These are phyloP conservation scores for Periconia sp. DNA, from an alignment of 2,329 filamentous ascomycete species.

Conservation along the genomic window DNA sequence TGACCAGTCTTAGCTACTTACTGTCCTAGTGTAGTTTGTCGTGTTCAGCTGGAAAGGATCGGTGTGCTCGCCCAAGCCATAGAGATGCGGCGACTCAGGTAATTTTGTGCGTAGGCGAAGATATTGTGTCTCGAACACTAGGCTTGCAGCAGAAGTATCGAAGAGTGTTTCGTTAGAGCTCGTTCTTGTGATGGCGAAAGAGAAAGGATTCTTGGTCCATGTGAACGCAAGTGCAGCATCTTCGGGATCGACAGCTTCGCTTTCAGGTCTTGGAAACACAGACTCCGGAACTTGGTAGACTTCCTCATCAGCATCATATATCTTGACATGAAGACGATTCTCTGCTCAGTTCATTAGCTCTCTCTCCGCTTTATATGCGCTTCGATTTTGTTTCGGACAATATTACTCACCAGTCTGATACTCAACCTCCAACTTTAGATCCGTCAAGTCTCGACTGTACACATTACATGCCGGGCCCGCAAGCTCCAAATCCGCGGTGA, in stretches of 20 bases:
- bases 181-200: conserved; percentile 66
- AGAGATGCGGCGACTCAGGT: conserved; percentile 71
- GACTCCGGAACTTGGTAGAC: conserved; percentile 77
- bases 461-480: conserved; percentile 69
- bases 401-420: conserved; percentile 64
- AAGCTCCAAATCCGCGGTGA: conserved; percentile 72
- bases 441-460: conserved; percentile 63
- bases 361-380: too few relatives aligned
- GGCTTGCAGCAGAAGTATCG: conserved; percentile 69
- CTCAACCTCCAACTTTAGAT: conserved; percentile 63
- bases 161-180: conserved; percentile 67
- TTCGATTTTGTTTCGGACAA: too few relatives aligned
- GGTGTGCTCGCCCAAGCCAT: conserved; percentile 78
- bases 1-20: too few relatives aligned
- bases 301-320: conserved; percentile 69
- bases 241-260: conserved; percentile 32
- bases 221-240: conserved; percentile 61
- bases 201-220: conserved; percentile 66
- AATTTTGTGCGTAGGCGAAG: conserved; percentile 73
- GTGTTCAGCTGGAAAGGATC: conserved; percentile 72
- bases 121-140: conserved; percentile 81
- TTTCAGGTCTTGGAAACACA: conserved; percentile 66
- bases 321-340: conserved; percentile 72
- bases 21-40: conserved; percentile 64
- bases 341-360: too few relatives aligned